Conservation (phyloP, 78 protist genomes). For the Dictyostelium purpureum region DNA sequence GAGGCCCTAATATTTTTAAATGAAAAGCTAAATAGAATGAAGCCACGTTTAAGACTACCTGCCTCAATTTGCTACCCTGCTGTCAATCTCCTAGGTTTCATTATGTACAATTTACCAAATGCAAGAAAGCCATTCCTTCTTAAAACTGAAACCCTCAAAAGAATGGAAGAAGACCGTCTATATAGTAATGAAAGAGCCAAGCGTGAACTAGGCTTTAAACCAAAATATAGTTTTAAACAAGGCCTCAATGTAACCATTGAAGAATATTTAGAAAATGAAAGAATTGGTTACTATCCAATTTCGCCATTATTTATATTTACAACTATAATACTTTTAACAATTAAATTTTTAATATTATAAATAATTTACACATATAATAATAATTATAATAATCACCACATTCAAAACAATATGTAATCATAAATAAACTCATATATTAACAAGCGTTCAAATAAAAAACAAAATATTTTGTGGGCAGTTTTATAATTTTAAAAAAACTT, state of each 20-base stretch:
- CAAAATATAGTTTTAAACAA: conserved; percentile 53
- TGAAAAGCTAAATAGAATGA: conserved; percentile 54
- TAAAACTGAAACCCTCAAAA: conserved; percentile 3
- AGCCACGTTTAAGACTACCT: conserved; percentile 41
- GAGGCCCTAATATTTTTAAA: conserved; percentile 25
- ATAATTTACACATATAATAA: background rate
- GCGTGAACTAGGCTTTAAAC: conserved; percentile 46
- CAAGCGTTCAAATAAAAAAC: no score
- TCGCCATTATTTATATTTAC: conserved; percentile 61
- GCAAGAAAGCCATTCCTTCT: conserved; percentile 18
- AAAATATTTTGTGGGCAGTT: no score
- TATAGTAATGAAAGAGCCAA: conserved; percentile 58
- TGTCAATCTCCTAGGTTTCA: background rate
- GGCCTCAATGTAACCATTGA: conserved; percentile 69
- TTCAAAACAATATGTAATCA: no score
- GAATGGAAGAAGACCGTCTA: conserved; percentile 38
- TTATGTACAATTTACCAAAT: background rate
- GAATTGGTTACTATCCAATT: conserved; percentile 32
- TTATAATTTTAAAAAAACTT: no score
- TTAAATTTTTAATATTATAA: conserved; percentile 33
- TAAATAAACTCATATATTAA: no score
- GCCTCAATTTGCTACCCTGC: background rate
- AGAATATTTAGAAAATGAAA: conserved; percentile 66
- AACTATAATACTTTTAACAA: conserved; percentile 11
- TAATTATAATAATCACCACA: no score